Evolutionary conservation across 75 land plant species (phyloP).

Genomic region (Sequoia sempervirens): DNA sequence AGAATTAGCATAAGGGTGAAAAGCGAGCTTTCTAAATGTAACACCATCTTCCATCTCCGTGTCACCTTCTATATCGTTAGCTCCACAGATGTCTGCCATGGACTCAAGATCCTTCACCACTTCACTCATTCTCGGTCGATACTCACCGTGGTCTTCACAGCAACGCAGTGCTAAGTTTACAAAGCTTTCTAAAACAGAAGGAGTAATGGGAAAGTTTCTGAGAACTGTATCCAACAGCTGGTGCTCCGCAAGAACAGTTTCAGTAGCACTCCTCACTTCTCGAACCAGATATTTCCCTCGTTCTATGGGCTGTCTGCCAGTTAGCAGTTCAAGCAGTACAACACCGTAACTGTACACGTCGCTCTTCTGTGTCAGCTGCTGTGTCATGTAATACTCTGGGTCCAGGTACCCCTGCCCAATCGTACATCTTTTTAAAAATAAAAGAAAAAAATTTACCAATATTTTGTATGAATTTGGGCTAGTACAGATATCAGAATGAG

Average conservation of each 20-base stretch:
- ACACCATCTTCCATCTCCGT: not conserved
- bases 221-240: not conserved
- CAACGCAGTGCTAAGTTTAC: constrained; percentile 13
- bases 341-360: constrained; percentile 91
- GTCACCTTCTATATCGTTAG: not conserved
- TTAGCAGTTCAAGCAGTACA: constrained; percentile 64
- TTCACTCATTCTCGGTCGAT: constrained; percentile 32
- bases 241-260: not conserved
- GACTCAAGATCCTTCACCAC: constrained; percentile 35
- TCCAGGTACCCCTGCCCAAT: constrained; percentile 67
- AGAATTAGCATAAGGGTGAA: not conserved
- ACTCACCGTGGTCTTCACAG: constrained; percentile 15
- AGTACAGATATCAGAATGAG: not conserved
- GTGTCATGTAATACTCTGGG: constrained; percentile 77
- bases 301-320: constrained; percentile 47
- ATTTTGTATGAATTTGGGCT: too few relatives aligned
- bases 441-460: too few relatives aligned
- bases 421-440: too few relatives aligned
- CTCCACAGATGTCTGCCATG: not conserved
- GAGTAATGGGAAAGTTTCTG: not conserved
- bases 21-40: too few relatives aligned
- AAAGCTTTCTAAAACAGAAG: not conserved
- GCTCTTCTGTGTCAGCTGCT: constrained; percentile 65
- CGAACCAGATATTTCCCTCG: constrained; percentile 52
- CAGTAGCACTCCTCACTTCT: constrained; percentile 30